Base-by-base conservation (phyloP, 2,329 filamentous ascomycete genomes). In the Sporothrix pseudoabietina region DNA sequence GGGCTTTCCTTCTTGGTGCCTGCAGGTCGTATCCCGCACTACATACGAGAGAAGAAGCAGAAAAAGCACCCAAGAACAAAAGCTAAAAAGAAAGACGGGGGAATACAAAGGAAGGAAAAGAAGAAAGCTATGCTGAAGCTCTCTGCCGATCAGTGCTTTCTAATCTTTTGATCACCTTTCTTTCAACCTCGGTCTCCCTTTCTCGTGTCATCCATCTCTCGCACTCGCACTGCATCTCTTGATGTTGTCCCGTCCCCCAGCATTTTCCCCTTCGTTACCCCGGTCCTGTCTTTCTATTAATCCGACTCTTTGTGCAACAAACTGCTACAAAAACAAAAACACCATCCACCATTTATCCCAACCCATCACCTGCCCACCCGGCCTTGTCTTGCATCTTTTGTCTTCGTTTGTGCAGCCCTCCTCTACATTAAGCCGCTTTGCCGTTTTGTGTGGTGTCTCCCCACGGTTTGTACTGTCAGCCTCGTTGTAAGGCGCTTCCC, bases 131-230 rank as follows among this genome's bases (percentile, higher is more conserved):
- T 30, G 30, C 10, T 26, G 19, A 41, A 65, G 22, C 39, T 19
- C 26, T 66, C 22, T 30, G 61, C 39, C 61, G 61, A 66, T 66
- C 61, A 16, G 61, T 47, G 39, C 61, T 66, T 68, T 68, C 44
- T 68, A 35, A 68, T 52, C 44, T 52, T 68, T 35, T 68, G 65
- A 12, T 66, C 61, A 47, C 61, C 61, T 66, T 47, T 47, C 61
- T 30, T 26, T 65, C 30, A 7, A 32, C 30, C 26, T 35, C 14
- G 16, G 22, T 55, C 52, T 32, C 14, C 6, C 30, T 59, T 16
- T 19, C 30, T 59, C n/a, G 4, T 30, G 35, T 44, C 41, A 22
- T 22, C 52, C 52, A 26, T 30, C 22, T 26, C 22, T 30, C n/a
- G 61, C n/a, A 30, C 12, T 47, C 39, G 22, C 22, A 9, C 39